Evolutionary conservation across 495 filamentous ascomycete species (phyloP), one percentile per base, ranked within the genome.

Genomic region (Aspergillus leporis): DNA sequence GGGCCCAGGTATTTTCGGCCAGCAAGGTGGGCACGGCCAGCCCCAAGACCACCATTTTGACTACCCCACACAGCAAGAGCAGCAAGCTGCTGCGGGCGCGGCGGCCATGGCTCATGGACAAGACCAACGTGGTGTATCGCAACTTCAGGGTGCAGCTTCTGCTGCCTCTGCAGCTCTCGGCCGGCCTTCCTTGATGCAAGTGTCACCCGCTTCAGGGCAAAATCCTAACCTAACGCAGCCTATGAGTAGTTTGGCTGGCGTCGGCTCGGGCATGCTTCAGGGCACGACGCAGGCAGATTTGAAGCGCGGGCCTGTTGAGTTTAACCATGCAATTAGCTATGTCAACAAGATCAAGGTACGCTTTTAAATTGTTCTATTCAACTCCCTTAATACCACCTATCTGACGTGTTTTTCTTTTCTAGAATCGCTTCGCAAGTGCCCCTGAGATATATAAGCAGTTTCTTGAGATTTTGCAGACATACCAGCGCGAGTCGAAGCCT

Each of bases 381-480:
- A 10, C 16, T 40, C 25, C 1, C 22, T 19, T 34, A 19, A 7
- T 55, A 28, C 51, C 31, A 8, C 41, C 6, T 25, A 14, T 18
- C 16, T 25, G 7, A 48, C 40, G 18, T 28, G 40, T 43, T 25
- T 18, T 7, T n/a, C 48, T 55, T 30, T 56, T 31, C 25, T 66
- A 92, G 94, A 99, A 97, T 69, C 94, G 95, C 41, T 99, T 97
- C 70, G 85, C 94, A 47, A 85, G 88, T 62, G 90, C 94, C 59
- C 95, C 95, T 8, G 95, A 99, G 67, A 98, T 98, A 55, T 99
- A 99, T 78, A 99, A 99, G 67, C 92, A 98, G 66, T 99, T 99
- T 69, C 83, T 99, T 8, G 95, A 99, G 70, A 99, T 99, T 28
- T 77, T 99, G 45, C 95, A 99, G 72, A 99, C 95, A 1, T 99